Conservation (phyloP, 1,139 yeast species). For the Kazachstania sp. region DNA sequence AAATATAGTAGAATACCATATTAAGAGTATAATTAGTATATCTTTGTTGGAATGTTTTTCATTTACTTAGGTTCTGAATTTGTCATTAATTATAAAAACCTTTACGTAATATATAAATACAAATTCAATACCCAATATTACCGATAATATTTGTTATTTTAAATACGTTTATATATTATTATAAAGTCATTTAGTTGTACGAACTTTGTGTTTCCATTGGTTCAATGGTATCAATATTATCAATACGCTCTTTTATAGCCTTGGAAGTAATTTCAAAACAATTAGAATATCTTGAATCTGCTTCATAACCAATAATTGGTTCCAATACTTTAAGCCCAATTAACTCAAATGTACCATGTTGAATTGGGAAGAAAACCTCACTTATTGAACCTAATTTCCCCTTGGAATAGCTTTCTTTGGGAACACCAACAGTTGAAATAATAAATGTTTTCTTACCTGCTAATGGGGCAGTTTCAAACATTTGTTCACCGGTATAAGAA, state of each 20-base stretch:
- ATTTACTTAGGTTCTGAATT: too few relatives aligned
- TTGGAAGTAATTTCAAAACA: conserved; percentile 5
- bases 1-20: too few relatives aligned
- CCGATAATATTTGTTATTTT: too few relatives aligned
- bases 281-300: conserved; percentile 8
- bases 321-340: conserved; percentile 21
- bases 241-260: conserved; percentile 8
- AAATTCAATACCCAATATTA: too few relatives aligned
- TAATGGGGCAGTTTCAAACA: conserved; percentile 12
- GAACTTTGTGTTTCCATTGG: conserved; percentile 8
- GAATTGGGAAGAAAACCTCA: conserved; percentile 23
- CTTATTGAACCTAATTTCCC: conserved; percentile 22
- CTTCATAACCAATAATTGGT: conserved; percentile 13
- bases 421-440: conserved; percentile 18
- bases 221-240: conserved; percentile 7
- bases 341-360: conserved; percentile 19
- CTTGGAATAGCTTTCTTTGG: conserved; percentile 7
- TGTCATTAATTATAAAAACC: too few relatives aligned
- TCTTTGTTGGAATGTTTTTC: too few relatives aligned
- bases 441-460: conserved; percentile 21
- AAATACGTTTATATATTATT: neutral
- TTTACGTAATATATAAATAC: too few relatives aligned
- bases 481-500: conserved; percentile 16
- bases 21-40: too few relatives aligned
- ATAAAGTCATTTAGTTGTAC: neutral